Evolutionary conservation across 2,329 filamentous ascomycete genomes (phyloP).

Genomic region (Fusarium sp.): DNA sequence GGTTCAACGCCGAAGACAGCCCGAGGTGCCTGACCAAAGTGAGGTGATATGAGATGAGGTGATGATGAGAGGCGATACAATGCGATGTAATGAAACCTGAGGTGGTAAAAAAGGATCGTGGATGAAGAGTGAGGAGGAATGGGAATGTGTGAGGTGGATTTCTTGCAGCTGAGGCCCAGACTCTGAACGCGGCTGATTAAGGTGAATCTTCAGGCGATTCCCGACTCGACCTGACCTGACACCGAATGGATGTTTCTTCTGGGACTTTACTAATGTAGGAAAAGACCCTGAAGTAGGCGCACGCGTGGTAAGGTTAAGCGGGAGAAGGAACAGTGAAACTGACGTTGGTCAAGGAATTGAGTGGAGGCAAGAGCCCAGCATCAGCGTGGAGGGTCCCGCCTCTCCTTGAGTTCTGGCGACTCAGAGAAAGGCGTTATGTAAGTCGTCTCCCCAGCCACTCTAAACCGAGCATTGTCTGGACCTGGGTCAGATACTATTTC

Average conservation of each 20-base stretch:
- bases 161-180: not conserved
- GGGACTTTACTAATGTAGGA: not conserved
- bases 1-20: slow-evolving; percentile 2
- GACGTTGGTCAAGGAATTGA: slow-evolving; percentile 7
- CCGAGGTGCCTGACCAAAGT: not conserved
- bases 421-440: slow-evolving; percentile 35
- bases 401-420: slow-evolving; percentile 19
- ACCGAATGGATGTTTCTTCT: not conserved
- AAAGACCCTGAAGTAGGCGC: not conserved
- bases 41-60: slow-evolving; percentile 9
- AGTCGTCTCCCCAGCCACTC: slow-evolving; percentile 23
- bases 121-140: not conserved
- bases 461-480: slow-evolving; percentile 15
- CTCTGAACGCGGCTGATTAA: slow-evolving; percentile 5
- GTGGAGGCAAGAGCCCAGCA: slow-evolving; percentile 13
- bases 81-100: not conserved
- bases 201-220: not conserved
- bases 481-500: slow-evolving; percentile 10
- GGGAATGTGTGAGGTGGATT: not conserved
- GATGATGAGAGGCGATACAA: not conserved
- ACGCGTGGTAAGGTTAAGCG: slow-evolving; percentile 9
- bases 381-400: slow-evolving; percentile 28
- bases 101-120: not conserved
- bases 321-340: not conserved
- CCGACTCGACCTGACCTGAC: not conserved